Evolutionary conservation across 2,329 filamentous ascomycete genomes (phyloP).

Genomic region (Dissoconium aciculare): DNA sequence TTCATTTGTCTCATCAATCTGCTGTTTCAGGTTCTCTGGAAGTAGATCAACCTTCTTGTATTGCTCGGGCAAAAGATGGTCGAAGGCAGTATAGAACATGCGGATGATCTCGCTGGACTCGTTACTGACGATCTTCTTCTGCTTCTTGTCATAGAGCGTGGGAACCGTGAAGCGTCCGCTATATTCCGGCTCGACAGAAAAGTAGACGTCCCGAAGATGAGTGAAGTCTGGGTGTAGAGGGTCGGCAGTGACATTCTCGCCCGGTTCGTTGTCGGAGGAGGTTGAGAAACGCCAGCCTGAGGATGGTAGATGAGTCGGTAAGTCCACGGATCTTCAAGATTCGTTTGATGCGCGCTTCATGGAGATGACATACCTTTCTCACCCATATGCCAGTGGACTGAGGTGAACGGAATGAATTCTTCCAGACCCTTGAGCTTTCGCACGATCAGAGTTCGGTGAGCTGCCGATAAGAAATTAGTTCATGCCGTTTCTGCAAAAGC

Average conservation of each 20-base stretch:
- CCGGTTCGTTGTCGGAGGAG: constrained; percentile 43
- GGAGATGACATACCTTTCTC: constrained; percentile 51
- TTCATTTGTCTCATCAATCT: constrained; percentile 36
- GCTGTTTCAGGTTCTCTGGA: constrained; percentile 28
- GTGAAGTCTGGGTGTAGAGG: constrained; percentile 54
- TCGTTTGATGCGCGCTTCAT: too few relatives aligned
- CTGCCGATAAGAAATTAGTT: constrained; percentile 35
- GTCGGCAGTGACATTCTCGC: constrained; percentile 43
- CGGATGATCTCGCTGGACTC: constrained; percentile 86
- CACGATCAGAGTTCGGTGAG: constrained; percentile 73
- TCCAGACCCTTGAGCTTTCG: constrained; percentile 85
- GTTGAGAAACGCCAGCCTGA: constrained; percentile 72
- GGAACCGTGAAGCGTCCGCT: constrained; percentile 74
- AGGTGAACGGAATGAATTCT: constrained; percentile 61
- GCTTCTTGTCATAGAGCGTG: constrained; percentile 66
- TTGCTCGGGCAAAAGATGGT: constrained; percentile 36
- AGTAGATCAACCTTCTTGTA: constrained; percentile 32
- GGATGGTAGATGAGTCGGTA: too few relatives aligned
- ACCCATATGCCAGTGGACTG: constrained; percentile 84
- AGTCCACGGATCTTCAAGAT: too few relatives aligned
- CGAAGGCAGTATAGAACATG: constrained; percentile 74
- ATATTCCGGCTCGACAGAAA: constrained; percentile 56
- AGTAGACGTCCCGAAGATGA: constrained; percentile 67
- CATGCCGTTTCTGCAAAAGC: too few relatives aligned
- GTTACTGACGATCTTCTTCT: constrained; percentile 69